phyloP scores from a whole-genome alignment of 192 early-diverging fungal species.

The Chytriomyces confervae region DNA sequence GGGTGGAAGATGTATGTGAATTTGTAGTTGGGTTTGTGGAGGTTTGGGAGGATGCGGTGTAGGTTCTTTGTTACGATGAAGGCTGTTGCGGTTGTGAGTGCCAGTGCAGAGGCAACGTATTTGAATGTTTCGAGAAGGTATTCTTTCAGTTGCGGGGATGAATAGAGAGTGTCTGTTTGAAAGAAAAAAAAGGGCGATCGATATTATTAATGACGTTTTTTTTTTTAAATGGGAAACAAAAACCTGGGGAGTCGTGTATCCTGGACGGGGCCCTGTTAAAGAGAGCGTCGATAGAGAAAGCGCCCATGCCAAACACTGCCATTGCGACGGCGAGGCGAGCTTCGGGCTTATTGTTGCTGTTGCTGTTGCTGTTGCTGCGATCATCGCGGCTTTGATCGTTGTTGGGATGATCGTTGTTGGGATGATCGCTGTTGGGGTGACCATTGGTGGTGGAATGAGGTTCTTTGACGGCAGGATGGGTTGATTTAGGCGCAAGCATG shows the following conservation, averaged over 20 bases:
- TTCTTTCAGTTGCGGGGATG: neutral
- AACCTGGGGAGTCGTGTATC: neutral
- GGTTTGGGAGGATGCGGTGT: neutral
- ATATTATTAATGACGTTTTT: too few relatives aligned
- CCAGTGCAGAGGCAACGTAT: slow-evolving; percentile 3
- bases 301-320: neutral
- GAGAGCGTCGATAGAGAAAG: neutral
- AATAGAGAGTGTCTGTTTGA: neutral
- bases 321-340: neutral
- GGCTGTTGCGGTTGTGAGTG: neutral
- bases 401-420: neutral
- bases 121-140: slow-evolving; percentile 10
- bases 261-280: slow-evolving; percentile 1
- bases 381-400: neutral
- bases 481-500: neutral
- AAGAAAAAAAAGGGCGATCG: too few relatives aligned
- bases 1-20: neutral
- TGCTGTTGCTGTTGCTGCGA: neutral
- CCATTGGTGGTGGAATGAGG: too few relatives aligned
- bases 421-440: too few relatives aligned
- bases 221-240: neutral
- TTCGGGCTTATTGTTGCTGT: neutral
- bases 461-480: too few relatives aligned
- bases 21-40: neutral
- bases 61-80: neutral